A percentile compares a stretch with the other conserved stretches of the same genome.
Evolutionary conservation across 176 grass and related monocot species (phyloP).

Genomic region (Calamus simplicifolius): DNA sequence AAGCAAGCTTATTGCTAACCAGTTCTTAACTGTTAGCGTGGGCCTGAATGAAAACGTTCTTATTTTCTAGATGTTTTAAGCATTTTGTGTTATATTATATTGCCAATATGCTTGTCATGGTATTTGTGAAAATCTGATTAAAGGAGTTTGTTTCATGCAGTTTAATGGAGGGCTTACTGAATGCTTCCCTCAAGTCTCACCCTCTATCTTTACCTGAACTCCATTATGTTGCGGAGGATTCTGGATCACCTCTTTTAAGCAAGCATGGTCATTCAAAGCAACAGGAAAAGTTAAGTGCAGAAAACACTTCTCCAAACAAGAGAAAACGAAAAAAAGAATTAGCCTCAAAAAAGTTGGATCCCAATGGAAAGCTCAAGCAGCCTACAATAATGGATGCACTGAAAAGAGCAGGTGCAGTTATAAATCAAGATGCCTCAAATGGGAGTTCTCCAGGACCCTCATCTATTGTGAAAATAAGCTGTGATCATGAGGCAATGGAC

Average conservation of each 20-base stretch:
- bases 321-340: conserved; percentile 47
- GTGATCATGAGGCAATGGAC: conserved; percentile 33
- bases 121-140: background rate
- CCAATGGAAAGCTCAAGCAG: conserved; percentile 60
- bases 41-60: too few species aligned
- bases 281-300: conserved; percentile 25
- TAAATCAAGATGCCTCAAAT: conserved; percentile 50
- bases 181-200: conserved; percentile 45
- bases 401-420: conserved; percentile 57
- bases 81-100: too few species aligned
- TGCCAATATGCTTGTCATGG: too few species aligned
- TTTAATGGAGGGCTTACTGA: conserved; percentile 64
- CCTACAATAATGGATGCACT: conserved; percentile 63
- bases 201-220: conserved; percentile 64
- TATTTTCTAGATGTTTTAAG: too few species aligned
- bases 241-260: conserved; percentile 33
- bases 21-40: too few species aligned
- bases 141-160: conserved; percentile 32
- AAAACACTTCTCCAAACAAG: conserved; percentile 32
- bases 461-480: conserved; percentile 26
- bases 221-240: conserved; percentile 39
- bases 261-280: conserved; percentile 45
- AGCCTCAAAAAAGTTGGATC: conserved; percentile 33
- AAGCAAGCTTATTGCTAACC: too few species aligned
- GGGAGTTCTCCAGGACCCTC: conserved; percentile 40